A percentile compares a stretch with the other conserved stretches of the same genome.
phyloP scores from a whole-genome alignment of 371 early-diverging fungal species.

The Phascolomyces articulosus region DNA sequence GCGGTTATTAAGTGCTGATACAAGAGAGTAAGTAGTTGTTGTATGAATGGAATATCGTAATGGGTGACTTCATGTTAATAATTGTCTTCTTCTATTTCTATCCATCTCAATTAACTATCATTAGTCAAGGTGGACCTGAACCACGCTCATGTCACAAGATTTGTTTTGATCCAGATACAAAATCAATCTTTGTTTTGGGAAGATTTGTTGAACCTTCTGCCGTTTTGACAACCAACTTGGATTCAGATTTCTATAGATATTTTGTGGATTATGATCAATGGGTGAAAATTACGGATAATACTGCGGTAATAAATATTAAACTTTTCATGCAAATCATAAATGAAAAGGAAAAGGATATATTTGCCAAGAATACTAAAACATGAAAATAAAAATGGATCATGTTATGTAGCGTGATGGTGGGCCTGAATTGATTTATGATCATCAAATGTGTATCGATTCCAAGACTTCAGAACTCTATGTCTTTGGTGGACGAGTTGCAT shows the following conservation, averaged over 20 bases:
- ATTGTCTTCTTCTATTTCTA: too few species aligned
- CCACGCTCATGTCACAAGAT: conserved; percentile 94
- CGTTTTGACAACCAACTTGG: conserved; percentile 59
- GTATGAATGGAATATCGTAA: too few species aligned
- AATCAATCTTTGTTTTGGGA: conserved; percentile 84
- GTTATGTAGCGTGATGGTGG: conserved; percentile 66
- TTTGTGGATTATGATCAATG: conserved; percentile 71
- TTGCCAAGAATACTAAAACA: neutral
- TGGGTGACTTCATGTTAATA: too few species aligned
- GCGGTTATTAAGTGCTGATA: conserved; percentile 77
- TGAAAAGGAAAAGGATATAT: neutral
- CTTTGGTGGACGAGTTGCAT: conserved; percentile 88
- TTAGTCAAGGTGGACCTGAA: conserved; percentile 84
- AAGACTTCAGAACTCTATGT: conserved; percentile 74
- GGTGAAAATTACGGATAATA: conserved; percentile 76
- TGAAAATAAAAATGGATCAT: neutral
- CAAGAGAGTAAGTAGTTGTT: conserved; percentile 54
- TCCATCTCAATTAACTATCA: too few species aligned
- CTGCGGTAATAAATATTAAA: conserved; percentile 47
- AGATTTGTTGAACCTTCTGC: conserved; percentile 81
- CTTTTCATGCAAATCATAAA: conserved; percentile 1
- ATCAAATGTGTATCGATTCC: conserved; percentile 93
- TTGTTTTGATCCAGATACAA: conserved; percentile 77
- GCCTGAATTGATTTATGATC: conserved; percentile 90
- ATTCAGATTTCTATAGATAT: conserved; percentile 90